phyloP scores from a whole-genome alignment of 2,329 filamentous ascomycete genomes.

The Diaporthe ampelina region DNA sequence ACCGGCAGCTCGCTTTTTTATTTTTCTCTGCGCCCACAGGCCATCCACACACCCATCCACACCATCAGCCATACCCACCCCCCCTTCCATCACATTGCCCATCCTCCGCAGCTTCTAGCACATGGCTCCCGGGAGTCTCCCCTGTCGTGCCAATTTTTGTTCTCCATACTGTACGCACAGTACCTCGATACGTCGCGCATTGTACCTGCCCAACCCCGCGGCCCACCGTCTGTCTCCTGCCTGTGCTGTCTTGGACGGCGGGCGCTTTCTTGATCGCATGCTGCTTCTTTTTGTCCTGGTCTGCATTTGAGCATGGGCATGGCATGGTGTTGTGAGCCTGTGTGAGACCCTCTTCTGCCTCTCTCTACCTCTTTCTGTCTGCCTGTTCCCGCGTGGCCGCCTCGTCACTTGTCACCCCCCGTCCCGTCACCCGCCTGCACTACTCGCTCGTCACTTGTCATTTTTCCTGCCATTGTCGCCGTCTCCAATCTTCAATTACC shows the following conservation, averaged over 20 bases:
- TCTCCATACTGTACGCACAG: slow-evolving; percentile 23
- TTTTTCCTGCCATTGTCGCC: slow-evolving; percentile 23
- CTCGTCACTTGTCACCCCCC: slow-evolving; percentile 26
- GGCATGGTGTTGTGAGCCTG: slow-evolving; percentile 19
- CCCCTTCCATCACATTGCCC: slow-evolving; percentile 30
- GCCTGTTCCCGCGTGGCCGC: slow-evolving; percentile 35
- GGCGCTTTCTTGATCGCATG: background rate
- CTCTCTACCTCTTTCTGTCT: background rate
- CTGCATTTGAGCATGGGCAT: slow-evolving; percentile 30
- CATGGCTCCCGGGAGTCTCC: slow-evolving; percentile 42
- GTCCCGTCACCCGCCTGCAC: background rate
- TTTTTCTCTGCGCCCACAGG: slow-evolving; percentile 13
- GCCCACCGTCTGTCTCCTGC: background rate
- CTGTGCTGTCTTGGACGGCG: background rate
- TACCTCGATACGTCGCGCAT: background rate
- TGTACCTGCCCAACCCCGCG: slow-evolving; percentile 18
- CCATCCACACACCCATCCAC: too few species aligned
- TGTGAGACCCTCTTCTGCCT: slow-evolving; percentile 3
- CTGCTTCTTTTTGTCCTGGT: background rate
- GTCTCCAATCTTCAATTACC: slow-evolving; percentile 12
- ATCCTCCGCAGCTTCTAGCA: slow-evolving; percentile 42
- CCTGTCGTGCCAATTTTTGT: slow-evolving; percentile 42
- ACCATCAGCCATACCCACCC: slow-evolving; percentile 33
- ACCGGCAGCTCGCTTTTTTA: slow-evolving; percentile 31
- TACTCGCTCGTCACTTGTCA: slow-evolving; percentile 28